Percentiles rank a stretch among this genome's conserved stretches.
Conservation (phyloP, 495 filamentous ascomycete genomes). For the Entonaema liquescens region DNA sequence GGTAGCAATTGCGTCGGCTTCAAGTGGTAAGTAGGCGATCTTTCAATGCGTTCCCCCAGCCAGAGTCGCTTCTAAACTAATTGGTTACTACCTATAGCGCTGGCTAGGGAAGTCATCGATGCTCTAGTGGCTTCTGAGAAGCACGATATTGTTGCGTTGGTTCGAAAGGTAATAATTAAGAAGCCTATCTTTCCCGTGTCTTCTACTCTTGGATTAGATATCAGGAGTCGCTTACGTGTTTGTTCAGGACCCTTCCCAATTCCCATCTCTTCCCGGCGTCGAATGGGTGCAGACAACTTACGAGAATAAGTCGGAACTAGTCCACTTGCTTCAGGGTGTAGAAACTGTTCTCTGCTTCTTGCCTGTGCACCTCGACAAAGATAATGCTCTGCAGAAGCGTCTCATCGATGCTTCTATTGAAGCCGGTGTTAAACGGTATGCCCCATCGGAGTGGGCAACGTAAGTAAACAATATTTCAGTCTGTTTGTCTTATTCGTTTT, state of each 20-base stretch:
- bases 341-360: conserved; percentile 65
- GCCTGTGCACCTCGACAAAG: conserved; percentile 44
- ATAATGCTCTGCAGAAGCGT: conserved; percentile 50
- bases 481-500: neutral
- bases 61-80: neutral
- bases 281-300: conserved; percentile 56
- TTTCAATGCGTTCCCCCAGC: neutral
- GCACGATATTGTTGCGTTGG: conserved; percentile 60
- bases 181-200: neutral
- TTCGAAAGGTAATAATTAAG: conserved; percentile 49
- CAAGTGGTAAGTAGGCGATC: conserved; percentile 51
- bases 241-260: conserved; percentile 21
- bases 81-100: conserved; percentile 45
- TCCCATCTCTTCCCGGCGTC: conserved; percentile 27
- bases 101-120: conserved; percentile 63
- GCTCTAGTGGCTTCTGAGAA: conserved; percentile 56
- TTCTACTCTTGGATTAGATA: neutral
- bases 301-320: conserved; percentile 43
- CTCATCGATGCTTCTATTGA: conserved; percentile 63
- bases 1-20: conserved; percentile 60
- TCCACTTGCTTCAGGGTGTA: conserved; percentile 53
- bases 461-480: conserved; percentile 17
- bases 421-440: conserved; percentile 64
- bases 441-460: conserved; percentile 57
- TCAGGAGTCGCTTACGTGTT: neutral